These are phyloP conservation scores for Plantago elongata DNA, from an alignment of 257 asterid genomes.

Conservation along the genomic window DNA sequence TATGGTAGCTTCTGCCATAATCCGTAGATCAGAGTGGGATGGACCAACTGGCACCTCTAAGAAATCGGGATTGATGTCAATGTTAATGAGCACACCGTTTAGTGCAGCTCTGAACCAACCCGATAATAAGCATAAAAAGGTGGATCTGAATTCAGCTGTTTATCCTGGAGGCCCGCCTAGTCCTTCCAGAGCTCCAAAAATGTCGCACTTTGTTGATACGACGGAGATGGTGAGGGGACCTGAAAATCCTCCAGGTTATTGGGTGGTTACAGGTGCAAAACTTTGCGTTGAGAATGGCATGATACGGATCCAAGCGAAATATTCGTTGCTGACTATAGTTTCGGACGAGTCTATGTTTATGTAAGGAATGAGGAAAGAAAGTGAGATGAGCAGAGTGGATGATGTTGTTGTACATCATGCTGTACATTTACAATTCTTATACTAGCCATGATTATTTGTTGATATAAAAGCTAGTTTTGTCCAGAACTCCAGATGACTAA, in stretches of 20 bases:
- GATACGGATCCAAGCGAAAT: constrained; percentile 70
- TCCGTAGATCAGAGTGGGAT: constrained; percentile 92
- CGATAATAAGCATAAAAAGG: constrained; percentile 47
- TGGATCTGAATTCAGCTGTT: constrained; percentile 75
- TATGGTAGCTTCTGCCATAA: constrained; percentile 58
- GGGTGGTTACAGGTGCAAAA: constrained; percentile 93
- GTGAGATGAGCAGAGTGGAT: not conserved
- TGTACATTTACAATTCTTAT: constrained; percentile 25
- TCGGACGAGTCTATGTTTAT: constrained; percentile 62
- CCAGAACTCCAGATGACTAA: not conserved
- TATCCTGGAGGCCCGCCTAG: constrained; percentile 87
- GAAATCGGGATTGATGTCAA: constrained; percentile 75
- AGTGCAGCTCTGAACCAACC: constrained; percentile 52
- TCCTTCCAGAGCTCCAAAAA: constrained; percentile 72
- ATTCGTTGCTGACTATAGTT: constrained; percentile 70
- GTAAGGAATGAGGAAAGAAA: constrained; percentile 26
- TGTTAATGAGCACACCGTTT: constrained; percentile 69
- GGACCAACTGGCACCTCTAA: constrained; percentile 56
- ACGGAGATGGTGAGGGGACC: constrained; percentile 91
- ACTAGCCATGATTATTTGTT: constrained; percentile 22
- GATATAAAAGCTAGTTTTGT: not conserved
- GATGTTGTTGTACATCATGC: constrained; percentile 22
- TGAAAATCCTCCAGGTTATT: constrained; percentile 79
- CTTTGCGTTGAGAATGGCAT: constrained; percentile 74
- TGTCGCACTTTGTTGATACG: constrained; percentile 77